Evolutionary conservation across 345 rosid genomes (phyloP), one percentile per base, ranked within the genome.

Genomic region (Stellera chamaejasme): DNA sequence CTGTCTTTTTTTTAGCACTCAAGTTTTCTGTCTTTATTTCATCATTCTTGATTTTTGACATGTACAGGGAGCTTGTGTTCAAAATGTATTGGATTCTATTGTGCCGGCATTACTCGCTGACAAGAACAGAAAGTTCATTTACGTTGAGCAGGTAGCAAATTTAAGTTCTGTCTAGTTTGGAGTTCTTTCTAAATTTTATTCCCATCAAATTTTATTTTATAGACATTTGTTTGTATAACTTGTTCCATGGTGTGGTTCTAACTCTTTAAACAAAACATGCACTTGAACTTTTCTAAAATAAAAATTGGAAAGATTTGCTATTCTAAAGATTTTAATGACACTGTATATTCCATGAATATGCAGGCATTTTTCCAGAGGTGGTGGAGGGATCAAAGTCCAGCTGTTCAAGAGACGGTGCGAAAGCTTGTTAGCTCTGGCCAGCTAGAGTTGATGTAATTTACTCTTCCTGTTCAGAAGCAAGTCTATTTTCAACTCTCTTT

Each of bases 321-420:
- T 50, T 0, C 7, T 32, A 1, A 3, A 32, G 39, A 32, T 32
- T 19, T 19, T 19, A 32, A 3, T 32, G 39, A 32, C 39, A 8
- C 7, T 32, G 39, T 1, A 10, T 19, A 23, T 16, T 13, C 4
- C 11, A 3, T 44, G 45, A 15, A 28, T 11, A 39, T 57, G 9
- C 71, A 78, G 83, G 83, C 83, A n/a, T 78, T 78, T 62, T 78
- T 78, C 48, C 79, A 75, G 65, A 67, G 80, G n/a, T 78, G 83
- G 83, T 78, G 83, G 83, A 72, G 73, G 49, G 75, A 75, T 48
- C 83, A 75, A 66, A 78, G 78, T 54, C 67, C 68, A 26, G 49
- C 46, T 26, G 56, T 75, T 14, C 75, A 72, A 55, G 58, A 43
- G 27, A 54, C 54, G 36, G 77, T 75, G 59, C 75, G 67, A 66